A percentile compares a stretch with the other conserved stretches of the same genome.
These are phyloP conservation scores for Ascochyta clinopodiicola DNA, from an alignment of 2,329 filamentous ascomycete genomes.

Conservation along the genomic window DNA sequence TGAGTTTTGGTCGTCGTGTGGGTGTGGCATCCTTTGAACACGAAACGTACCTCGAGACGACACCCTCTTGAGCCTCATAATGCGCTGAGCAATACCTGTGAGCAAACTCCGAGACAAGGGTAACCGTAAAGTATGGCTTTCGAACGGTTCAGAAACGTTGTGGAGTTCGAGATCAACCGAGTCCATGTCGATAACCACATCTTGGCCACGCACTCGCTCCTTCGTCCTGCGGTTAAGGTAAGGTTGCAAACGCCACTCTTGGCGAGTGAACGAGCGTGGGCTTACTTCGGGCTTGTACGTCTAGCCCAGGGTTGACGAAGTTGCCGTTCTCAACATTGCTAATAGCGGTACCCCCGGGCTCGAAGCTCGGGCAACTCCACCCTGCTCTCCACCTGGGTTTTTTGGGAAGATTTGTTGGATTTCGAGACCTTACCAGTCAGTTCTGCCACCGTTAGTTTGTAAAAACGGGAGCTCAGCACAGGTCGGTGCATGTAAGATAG, in stretches of 20 bases:
- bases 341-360: conserved; percentile 14
- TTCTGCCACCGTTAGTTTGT: not conserved
- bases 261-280: conserved; percentile 8
- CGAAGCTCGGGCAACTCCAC: conserved; percentile 4
- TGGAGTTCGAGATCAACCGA: not conserved
- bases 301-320: not conserved
- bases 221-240: not conserved
- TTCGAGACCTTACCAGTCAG: too few species aligned
- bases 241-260: conserved; percentile 3
- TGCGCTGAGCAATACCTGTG: not conserved
- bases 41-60: conserved; percentile 9
- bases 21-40: not conserved
- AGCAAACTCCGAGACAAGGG: not conserved
- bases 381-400: not conserved
- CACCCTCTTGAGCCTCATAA: conserved; percentile 2
- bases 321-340: conserved; percentile 13
- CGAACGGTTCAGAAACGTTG: not conserved
- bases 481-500: not conserved
- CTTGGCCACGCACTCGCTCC: conserved; percentile 10
- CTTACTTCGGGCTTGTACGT: not conserved
- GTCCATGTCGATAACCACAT: not conserved
- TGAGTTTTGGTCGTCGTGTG: conserved; percentile 3
- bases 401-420: not conserved
- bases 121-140: not conserved
- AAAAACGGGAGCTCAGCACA: not conserved